phyloP scores from a whole-genome alignment of 2,329 filamentous ascomycete species.

The Lasiodiplodia sp. region DNA sequence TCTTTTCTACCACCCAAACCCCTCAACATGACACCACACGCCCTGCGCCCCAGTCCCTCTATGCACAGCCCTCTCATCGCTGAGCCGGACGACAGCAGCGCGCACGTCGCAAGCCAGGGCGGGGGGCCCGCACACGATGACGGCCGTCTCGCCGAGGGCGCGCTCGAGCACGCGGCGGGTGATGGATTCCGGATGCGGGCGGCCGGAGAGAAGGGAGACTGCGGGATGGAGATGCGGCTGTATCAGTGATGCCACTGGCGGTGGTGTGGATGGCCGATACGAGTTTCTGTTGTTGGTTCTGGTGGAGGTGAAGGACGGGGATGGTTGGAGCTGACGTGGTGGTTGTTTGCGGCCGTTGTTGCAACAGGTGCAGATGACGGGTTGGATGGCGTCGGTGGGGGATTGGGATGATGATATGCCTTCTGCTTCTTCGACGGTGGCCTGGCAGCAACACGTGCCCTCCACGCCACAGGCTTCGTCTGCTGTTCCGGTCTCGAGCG shows the following conservation, averaged over 20 bases:
- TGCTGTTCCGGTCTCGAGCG: slow-evolving; percentile 3
- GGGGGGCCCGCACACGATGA: slow-evolving; percentile 67
- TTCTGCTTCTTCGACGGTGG: slow-evolving; percentile 52
- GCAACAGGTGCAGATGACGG: slow-evolving; percentile 49
- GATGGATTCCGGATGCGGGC: slow-evolving; percentile 60
- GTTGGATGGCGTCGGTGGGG: slow-evolving; percentile 41
- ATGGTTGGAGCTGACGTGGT: slow-evolving; percentile 8
- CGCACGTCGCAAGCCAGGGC: slow-evolving; percentile 64
- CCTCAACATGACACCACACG: slow-evolving; percentile 66
- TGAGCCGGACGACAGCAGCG: slow-evolving; percentile 61
- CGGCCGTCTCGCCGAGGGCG: slow-evolving; percentile 67
- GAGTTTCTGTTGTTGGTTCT: not conserved
- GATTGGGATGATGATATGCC: not conserved
- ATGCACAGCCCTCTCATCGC: slow-evolving; percentile 71
- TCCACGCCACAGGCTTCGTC: slow-evolving; percentile 41
- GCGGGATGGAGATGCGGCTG: slow-evolving; percentile 40
- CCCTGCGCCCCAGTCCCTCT: slow-evolving; percentile 73
- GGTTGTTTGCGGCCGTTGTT: slow-evolving; percentile 31
- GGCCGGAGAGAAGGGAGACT: slow-evolving; percentile 54
- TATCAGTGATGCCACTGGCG: not conserved
- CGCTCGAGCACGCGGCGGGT: slow-evolving; percentile 64
- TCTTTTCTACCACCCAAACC: slow-evolving; percentile 54
- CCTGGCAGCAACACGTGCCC: slow-evolving; percentile 58
- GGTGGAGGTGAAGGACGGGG: not conserved
- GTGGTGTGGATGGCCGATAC: not conserved